A percentile compares a stretch with the other conserved stretches of the same genome.
Evolutionary conservation across 2,329 filamentous ascomycete species (phyloP).

Genomic region (Microdochium trichocladiopsis): DNA sequence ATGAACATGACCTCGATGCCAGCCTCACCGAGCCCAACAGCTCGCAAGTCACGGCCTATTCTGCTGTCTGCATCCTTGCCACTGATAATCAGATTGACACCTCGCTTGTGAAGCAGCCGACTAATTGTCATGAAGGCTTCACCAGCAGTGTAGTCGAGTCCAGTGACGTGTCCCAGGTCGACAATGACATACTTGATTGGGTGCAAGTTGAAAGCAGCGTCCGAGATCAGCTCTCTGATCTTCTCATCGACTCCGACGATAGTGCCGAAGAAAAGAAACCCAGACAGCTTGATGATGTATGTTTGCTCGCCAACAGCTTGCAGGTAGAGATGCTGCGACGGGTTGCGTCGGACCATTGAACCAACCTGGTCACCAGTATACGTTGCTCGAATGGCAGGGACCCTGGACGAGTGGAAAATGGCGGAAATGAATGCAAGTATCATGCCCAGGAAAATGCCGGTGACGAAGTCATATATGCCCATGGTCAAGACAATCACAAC

Average conservation of each 20-base stretch:
- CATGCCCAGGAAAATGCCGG: constrained; percentile 88
- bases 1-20: constrained; percentile 73
- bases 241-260: constrained; percentile 92
- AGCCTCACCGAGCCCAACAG: constrained; percentile 73
- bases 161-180: constrained; percentile 83
- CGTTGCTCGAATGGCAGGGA: constrained; percentile 82
- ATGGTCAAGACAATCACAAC: constrained; percentile 88
- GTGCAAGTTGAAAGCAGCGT: constrained; percentile 67
- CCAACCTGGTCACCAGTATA: constrained; percentile 85
- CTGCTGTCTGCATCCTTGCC: constrained; percentile 71
- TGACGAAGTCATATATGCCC: constrained; percentile 94
- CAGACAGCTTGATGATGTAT: constrained; percentile 82
- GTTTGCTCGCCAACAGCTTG: constrained; percentile 82
- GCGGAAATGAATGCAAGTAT: constrained; percentile 85
- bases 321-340: constrained; percentile 80
- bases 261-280: constrained; percentile 97
- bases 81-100: constrained; percentile 75
- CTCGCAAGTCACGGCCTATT: constrained; percentile 71
- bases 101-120: constrained; percentile 68
- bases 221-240: constrained; percentile 74
- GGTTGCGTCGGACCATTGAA: constrained; percentile 87
- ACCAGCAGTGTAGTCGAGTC: constrained; percentile 91
- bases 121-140: constrained; percentile 94
- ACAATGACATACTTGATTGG: constrained; percentile 88
- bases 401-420: constrained; percentile 83